These are phyloP conservation scores for Elongisporangium undulatum DNA, from an alignment of 352 stramenopile species.

Conservation along the genomic window DNA sequence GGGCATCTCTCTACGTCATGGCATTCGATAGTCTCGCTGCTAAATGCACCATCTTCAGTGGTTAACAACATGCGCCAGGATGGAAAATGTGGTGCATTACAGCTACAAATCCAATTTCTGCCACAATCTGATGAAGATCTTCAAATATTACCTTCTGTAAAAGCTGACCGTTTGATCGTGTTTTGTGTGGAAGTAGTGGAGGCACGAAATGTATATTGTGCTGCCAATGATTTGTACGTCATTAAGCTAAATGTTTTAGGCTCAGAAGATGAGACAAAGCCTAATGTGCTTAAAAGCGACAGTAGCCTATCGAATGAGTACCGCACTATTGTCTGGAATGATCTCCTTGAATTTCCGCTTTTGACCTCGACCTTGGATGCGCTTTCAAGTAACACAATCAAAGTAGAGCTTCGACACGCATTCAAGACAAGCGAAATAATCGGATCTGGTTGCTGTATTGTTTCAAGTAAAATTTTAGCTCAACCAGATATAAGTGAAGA, in stretches of 20 bases:
- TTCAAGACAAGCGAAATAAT: no score
- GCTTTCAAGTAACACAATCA: no score
- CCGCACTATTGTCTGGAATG: slow-evolving; percentile 1
- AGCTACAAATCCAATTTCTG: slow-evolving; percentile 42
- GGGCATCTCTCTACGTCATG: slow-evolving; percentile 29
- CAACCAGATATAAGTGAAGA: no score
- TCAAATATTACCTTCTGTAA: background rate
- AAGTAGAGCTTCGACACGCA: no score
- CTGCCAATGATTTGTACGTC: slow-evolving; percentile 6
- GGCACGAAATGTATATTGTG: slow-evolving; percentile 5
- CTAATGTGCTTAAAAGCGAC: slow-evolving; percentile 1
- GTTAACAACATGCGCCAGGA: background rate
- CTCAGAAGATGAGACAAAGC: slow-evolving; percentile 20
- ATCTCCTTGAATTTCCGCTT: background rate
- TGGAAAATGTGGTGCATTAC: slow-evolving; percentile 14
- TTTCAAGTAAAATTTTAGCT: no score
- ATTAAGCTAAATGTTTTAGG: slow-evolving; percentile 13
- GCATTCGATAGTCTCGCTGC: slow-evolving; percentile 13
- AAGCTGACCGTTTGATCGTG: background rate
- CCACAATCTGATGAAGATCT: slow-evolving; percentile 5
- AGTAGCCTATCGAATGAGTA: no score
- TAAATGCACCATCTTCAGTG: no score
- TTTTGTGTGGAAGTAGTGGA: slow-evolving; percentile 9
- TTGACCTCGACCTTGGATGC: no score
- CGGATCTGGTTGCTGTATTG: no score